These are phyloP conservation scores for Amaranthus tricolor DNA, from an alignment of 179 eudicot species.

Conservation along the genomic window DNA sequence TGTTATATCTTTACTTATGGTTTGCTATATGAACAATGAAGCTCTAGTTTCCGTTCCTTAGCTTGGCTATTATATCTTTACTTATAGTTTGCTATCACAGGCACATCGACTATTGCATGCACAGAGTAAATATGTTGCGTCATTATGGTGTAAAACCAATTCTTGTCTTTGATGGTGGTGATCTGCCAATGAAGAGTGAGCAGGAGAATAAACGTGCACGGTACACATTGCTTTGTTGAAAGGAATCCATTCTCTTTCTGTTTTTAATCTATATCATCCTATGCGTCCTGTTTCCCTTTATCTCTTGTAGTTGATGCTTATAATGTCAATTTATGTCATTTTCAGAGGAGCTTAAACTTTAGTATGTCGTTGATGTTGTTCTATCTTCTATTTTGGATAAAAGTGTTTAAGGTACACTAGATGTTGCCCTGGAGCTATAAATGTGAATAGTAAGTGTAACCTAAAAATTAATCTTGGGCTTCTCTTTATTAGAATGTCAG, in stretches of 20 bases:
- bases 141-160: constrained; percentile 88
- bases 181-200: constrained; percentile 86
- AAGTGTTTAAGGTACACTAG: not conserved
- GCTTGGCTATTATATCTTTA: not conserved
- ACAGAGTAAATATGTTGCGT: constrained; percentile 85
- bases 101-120: constrained; percentile 96
- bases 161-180: constrained; percentile 93
- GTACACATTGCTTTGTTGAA: constrained; percentile 30
- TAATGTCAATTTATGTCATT: not conserved
- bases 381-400: not conserved
- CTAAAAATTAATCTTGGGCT: not conserved
- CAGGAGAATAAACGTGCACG: constrained; percentile 93
- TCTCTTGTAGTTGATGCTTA: not conserved
- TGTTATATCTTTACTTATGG: constrained; percentile 6
- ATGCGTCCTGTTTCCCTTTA: not conserved
- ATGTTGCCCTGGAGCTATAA: not conserved
- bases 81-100: constrained; percentile 34
- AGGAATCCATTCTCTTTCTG: not conserved
- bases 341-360: not conserved
- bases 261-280: not conserved
- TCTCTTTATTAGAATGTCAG: not conserved
- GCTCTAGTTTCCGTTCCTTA: too few species aligned
- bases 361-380: constrained; percentile 3
- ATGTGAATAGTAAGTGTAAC: not conserved
- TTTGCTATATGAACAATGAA: not conserved